Conservation (phyloP, 192 early-diverging fungal genomes). For the Entrophospora sp. region DNA sequence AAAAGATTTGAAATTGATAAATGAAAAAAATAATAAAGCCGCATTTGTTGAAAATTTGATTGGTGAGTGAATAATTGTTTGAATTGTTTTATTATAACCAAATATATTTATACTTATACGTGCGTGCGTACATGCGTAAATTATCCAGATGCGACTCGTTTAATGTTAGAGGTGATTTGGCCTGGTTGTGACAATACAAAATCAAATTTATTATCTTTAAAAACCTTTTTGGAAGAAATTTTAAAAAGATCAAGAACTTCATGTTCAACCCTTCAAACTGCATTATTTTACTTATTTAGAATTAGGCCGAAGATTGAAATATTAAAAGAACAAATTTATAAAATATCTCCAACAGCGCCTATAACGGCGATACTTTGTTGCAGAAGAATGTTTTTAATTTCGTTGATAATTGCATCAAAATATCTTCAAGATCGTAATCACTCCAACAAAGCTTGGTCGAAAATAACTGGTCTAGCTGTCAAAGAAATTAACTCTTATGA, state of each 20-base stretch:
- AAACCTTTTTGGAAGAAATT: constrained; percentile 70
- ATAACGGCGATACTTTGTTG: too few species aligned
- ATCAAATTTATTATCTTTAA: constrained; percentile 43
- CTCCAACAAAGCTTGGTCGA: constrained; percentile 80
- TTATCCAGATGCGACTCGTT: constrained; percentile 39
- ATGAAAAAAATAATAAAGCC: too few species aligned
- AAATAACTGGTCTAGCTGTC: constrained; percentile 69
- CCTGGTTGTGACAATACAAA: constrained; percentile 9
- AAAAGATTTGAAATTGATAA: too few species aligned
- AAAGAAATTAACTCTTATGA: constrained; percentile 74
- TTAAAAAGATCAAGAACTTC: constrained; percentile 68
- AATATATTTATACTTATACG: background rate
- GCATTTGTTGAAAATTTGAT: background rate
- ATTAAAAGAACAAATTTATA: background rate
- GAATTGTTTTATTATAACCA: background rate
- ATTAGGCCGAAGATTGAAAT: constrained; percentile 19
- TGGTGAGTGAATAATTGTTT: background rate
- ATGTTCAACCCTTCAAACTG: constrained; percentile 70
- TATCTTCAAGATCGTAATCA: constrained; percentile 80
- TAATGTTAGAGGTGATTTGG: constrained; percentile 52
- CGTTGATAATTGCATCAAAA: constrained; percentile 82
- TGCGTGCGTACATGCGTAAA: background rate
- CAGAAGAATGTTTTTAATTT: constrained; percentile 74
- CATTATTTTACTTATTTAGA: constrained; percentile 61
- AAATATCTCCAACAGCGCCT: background rate